Evolutionary conservation across 805 yeast genomes (phyloP).

Genomic region (Schwanniomyces sp.): DNA sequence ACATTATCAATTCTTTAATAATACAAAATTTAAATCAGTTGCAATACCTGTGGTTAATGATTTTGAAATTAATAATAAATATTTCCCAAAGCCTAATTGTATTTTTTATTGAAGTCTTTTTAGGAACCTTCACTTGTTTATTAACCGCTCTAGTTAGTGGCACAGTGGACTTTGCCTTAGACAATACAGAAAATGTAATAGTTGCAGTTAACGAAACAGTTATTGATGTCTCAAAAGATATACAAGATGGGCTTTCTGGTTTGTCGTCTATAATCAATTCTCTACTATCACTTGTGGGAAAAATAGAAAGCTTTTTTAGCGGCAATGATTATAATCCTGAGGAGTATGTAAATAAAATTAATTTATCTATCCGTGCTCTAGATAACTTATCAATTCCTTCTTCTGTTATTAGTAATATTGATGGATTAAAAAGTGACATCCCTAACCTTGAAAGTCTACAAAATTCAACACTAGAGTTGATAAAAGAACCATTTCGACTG

Average conservation of each 20-base stretch:
- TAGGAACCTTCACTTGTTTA: conserved; percentile 88
- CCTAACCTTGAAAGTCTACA: conserved; percentile 70
- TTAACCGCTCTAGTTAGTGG: conserved; percentile 73
- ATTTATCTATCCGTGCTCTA: conserved; percentile 57
- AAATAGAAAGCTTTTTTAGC: conserved; percentile 54
- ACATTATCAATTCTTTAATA: conserved; percentile 53
- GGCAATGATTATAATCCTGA: conserved; percentile 30
- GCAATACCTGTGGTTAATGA: conserved; percentile 44
- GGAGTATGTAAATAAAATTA: conserved; percentile 46
- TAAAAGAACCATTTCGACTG: conserved; percentile 59
- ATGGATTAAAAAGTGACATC: conserved; percentile 46
- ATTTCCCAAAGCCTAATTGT: conserved; percentile 59
- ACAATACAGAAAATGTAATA: conserved; percentile 66
- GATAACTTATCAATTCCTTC: conserved; percentile 63
- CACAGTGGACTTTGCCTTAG: conserved; percentile 67
- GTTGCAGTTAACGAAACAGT: conserved; percentile 61
- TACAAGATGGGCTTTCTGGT: conserved; percentile 66
- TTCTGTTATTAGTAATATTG: conserved; percentile 58
- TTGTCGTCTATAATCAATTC: conserved; percentile 58
- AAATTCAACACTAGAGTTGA: conserved; percentile 52
- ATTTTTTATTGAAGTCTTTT: conserved; percentile 67
- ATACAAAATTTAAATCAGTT: conserved; percentile 47
- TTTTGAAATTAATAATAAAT: conserved; percentile 48
- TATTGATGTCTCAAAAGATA: conserved; percentile 50
- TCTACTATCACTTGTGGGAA: conserved; percentile 49